Evolutionary conservation across 176 grass and related monocot species (phyloP), one percentile per base, ranked within the genome.

Genomic region (Guadua angustifolia): DNA sequence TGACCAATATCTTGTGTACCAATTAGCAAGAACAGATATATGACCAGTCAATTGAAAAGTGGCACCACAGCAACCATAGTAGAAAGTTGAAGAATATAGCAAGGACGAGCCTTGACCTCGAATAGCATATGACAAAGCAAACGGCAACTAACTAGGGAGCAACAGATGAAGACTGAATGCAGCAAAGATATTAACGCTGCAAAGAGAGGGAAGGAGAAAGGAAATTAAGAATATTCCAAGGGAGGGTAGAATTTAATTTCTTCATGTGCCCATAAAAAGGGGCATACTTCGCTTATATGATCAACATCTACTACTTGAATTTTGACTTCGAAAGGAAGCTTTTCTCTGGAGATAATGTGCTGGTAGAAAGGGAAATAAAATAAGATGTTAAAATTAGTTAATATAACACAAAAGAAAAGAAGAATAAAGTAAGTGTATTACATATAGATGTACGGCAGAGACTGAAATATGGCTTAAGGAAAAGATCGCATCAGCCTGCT

Each of bases 101-200:
- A 50, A 77, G 42, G 74, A 64, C 69, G 84, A 83, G 52, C 63
- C 73, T 22, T 79, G 67, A 86, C 76, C 79, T 83, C 83, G 71
- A 85, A 81, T 73, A 69, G 29, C 63, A 84, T 78, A 74, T 19
- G 88, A 32, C 57, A 88, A 82, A 88, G 25, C 64, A 75, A 82
- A 58, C 12, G 38, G 17, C 25, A 58, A 88, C 82, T 82, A 95
- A 56, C 72, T 85, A 94, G 63, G 72, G 63, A 82, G 83, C 58
- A 65, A 73, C 46, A 82, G 79, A 81, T 77, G 62, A 36, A 49
- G 19, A 40, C 42, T 59, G 74, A 69, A 79, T 44, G 45, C 69
- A 85, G 79, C 61, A 79, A 80, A 89, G 61, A 86, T 89, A 36
- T 88, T 81, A 73, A 93, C 88, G 84, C 91, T 93, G 77, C 40